phyloP scores from a whole-genome alignment of 2,329 filamentous ascomycete genomes.

The Ampelomyces quisqualis region DNA sequence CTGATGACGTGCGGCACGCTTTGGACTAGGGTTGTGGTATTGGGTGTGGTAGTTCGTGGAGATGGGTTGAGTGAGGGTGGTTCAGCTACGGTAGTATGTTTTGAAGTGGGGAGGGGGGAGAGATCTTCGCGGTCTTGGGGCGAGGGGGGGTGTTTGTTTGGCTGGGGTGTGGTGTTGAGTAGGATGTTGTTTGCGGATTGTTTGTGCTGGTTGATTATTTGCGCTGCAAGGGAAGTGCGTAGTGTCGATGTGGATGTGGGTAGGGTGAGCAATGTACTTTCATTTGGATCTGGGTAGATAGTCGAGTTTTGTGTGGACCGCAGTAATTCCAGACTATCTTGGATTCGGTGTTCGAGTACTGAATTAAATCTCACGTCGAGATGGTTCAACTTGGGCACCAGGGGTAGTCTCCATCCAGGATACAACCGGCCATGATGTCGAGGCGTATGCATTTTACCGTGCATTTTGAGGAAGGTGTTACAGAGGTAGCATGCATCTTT shows the following conservation, averaged over 20 bases:
- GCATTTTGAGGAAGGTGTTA: conserved; percentile 49
- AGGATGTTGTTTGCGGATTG: no score
- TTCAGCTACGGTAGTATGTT: no score
- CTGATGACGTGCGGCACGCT: no score
- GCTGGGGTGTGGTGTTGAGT: no score
- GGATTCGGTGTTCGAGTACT: conserved; percentile 5
- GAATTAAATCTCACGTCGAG: conserved; percentile 10
- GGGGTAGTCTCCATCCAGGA: conserved; percentile 49
- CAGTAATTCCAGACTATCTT: conserved; percentile 3
- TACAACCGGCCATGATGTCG: conserved; percentile 51
- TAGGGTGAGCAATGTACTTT: conserved; percentile 17
- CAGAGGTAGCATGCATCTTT: conserved; percentile 57
- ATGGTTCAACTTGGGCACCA: conserved; percentile 3
- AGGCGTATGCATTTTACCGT: conserved; percentile 47
- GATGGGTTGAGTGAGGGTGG: no score
- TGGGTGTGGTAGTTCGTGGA: no score
- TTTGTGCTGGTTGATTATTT: no score
- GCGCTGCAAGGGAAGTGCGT: no score
- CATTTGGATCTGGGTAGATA: conserved; percentile 16
- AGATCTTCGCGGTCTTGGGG: no score
- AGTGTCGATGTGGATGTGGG: conserved; percentile 13
- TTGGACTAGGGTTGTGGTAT: no score
- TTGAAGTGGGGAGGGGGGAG: no score
- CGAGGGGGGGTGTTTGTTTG: no score
- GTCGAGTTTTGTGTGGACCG: conserved; percentile 8